Evolutionary conservation across 495 filamentous ascomycete species (phyloP).

Genomic region (Penicillium dipodomyicola): DNA sequence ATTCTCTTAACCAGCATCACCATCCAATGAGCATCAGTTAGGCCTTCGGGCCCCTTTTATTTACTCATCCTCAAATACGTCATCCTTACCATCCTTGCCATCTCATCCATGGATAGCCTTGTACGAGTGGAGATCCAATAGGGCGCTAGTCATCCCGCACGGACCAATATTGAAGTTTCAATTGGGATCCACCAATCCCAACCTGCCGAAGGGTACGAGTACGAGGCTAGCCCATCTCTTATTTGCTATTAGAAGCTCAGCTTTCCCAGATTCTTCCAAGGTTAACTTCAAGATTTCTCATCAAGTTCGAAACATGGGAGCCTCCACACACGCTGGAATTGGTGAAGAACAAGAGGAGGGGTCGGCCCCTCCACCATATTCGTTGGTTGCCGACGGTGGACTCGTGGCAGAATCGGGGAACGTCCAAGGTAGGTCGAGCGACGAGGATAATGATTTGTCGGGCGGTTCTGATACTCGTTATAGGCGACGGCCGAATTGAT

Average conservation of each 20-base stretch:
- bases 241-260: neutral
- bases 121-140: neutral
- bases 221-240: neutral
- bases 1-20: too few relatives aligned
- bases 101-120: too few relatives aligned
- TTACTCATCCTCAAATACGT: too few relatives aligned
- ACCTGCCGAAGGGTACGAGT: neutral
- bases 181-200: neutral
- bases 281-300: neutral
- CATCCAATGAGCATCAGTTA: too few relatives aligned
- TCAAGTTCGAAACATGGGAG: neutral
- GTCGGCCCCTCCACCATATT: neutral
- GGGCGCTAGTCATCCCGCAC: neutral
- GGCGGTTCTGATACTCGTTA: neutral
- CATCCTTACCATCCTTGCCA: too few relatives aligned
- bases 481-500: conserved; percentile 25
- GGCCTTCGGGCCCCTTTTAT: too few relatives aligned
- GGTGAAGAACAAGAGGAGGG: neutral
- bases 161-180: neutral
- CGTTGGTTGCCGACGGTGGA: neutral
- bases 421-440: neutral
- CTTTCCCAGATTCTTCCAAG: neutral
- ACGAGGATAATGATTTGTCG: neutral
- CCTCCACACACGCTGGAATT: neutral
- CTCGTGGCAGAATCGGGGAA: neutral